Base-by-base conservation (phyloP, 108 stramenopile genomes). In the Parmales sp. region DNA sequence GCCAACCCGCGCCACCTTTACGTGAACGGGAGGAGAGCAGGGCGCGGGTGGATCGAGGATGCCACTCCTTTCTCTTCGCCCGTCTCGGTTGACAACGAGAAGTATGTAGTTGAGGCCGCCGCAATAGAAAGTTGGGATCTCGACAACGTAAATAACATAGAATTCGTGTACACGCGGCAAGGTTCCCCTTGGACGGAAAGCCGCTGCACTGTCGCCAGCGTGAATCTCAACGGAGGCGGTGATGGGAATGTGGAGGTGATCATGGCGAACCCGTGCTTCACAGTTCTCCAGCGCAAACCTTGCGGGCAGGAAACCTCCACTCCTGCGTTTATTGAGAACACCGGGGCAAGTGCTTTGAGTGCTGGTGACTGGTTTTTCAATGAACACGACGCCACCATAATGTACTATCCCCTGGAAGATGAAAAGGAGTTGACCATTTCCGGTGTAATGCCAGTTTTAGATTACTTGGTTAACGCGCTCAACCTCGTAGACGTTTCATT, bases 181-280 rank as follows among this genome's bases (percentile, higher is more conserved):
- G 54, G 54, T 11, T 60, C 54, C 31, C 54, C 54, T 34, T 60
- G 54, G 54, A 19, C 54, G 16, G 54, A 60, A 34, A 34, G 31
- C 11, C 13, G 54, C 2, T 60, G 54, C 54, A 34, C 54, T 11
- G 31, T 60, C 31, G 29, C 29, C 31, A 60, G 54, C 54, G 31
- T 28, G 13, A 34, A 34, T 20, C n/a, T n/a, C n/a, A n/a, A n/a
- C n/a, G n/a, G n/a, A n/a, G 54, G 31, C 31, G 4, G n/a, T 9
- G 29, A 60, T 18, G 18, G 54, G n/a, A 60, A 28, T 16, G 13
- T 60, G 26, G 20, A 28, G 16, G 54, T 60, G 11, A 60, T 13
- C 29, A 34, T 60, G 54, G 20, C 13, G 13, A 60, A 11, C 20
- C 54, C 54, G 13, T 60, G 54, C 54, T 60, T 60, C 54, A 20